Conservation (phyloP, 2,329 filamentous ascomycete genomes). For the Cylindrodendrum hubeiense region DNA sequence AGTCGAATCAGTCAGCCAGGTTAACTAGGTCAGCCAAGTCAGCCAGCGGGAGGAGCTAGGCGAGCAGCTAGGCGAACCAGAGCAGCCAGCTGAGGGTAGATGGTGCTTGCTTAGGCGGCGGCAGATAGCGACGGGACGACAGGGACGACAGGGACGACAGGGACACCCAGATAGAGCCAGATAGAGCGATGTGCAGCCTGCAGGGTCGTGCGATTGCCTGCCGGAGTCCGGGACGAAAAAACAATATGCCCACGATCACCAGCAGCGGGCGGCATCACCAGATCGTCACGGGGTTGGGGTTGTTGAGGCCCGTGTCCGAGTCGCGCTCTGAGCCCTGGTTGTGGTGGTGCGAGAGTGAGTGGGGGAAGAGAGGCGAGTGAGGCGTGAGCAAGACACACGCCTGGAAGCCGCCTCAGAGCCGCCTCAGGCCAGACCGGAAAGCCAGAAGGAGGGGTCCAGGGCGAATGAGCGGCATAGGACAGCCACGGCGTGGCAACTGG, state of each 20-base stretch:
- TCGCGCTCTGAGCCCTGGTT: neutral
- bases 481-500: neutral
- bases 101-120: neutral
- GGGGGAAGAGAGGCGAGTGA: neutral
- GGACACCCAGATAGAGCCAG: slow-evolving; percentile 18
- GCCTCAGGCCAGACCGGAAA: neutral
- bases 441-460: neutral
- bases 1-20: neutral
- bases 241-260: neutral
- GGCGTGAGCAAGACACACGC: neutral
- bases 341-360: neutral
- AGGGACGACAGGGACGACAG: slow-evolving; percentile 10
- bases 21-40: neutral
- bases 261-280: slow-evolving; percentile 1
- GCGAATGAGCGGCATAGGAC: neutral
- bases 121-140: neutral
- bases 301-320: neutral
- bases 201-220: slow-evolving; percentile 36
- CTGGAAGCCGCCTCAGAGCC: neutral
- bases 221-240: slow-evolving; percentile 7
- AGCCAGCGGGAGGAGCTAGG: too few species aligned
- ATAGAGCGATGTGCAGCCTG: slow-evolving; percentile 9
- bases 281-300: neutral
- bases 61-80: neutral
- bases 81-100: neutral